A percentile compares a stretch with the other conserved stretches of the same genome.
These are phyloP conservation scores for Russula olivacea DNA, from an alignment of 768 basidiomycete species.

Conservation along the genomic window DNA sequence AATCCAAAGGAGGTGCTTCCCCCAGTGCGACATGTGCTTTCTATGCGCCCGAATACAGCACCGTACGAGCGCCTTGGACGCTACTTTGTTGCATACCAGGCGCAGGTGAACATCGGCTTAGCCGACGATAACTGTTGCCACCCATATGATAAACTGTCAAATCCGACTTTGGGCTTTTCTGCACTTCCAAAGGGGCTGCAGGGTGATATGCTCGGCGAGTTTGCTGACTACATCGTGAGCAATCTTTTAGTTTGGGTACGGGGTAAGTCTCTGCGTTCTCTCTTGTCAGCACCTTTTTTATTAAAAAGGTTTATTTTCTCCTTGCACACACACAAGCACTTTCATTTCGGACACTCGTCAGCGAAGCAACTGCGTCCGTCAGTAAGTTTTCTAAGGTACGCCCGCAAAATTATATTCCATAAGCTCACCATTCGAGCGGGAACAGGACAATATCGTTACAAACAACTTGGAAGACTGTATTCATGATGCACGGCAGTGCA, in stretches of 20 bases:
- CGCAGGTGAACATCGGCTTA: not conserved
- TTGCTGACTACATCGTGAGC: not conserved
- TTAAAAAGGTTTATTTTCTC: not conserved
- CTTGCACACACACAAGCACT: not conserved
- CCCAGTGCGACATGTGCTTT: not conserved
- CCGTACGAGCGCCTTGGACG: not conserved
- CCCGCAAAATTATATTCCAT: not conserved
- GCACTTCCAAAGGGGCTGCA: not conserved
- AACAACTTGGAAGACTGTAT: fast-evolving
- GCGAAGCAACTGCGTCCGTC: not conserved
- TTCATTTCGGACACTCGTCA: not conserved
- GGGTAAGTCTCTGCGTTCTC: not conserved
- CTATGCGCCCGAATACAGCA: not conserved
- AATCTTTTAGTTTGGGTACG: not conserved
- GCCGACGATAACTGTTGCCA: not conserved
- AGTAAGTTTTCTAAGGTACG: not conserved
- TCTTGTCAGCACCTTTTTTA: not conserved
- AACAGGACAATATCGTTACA: not conserved
- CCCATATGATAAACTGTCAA: not conserved
- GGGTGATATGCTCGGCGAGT: not conserved
- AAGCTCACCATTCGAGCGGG: not conserved
- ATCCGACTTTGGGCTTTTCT: not conserved
- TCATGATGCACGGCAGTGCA: not conserved
- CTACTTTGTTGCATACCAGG: not conserved
- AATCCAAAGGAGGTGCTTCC: not conserved